Evolutionary conservation across 768 basidiomycete species (phyloP).

Genomic region (Termitomyces sp.): DNA sequence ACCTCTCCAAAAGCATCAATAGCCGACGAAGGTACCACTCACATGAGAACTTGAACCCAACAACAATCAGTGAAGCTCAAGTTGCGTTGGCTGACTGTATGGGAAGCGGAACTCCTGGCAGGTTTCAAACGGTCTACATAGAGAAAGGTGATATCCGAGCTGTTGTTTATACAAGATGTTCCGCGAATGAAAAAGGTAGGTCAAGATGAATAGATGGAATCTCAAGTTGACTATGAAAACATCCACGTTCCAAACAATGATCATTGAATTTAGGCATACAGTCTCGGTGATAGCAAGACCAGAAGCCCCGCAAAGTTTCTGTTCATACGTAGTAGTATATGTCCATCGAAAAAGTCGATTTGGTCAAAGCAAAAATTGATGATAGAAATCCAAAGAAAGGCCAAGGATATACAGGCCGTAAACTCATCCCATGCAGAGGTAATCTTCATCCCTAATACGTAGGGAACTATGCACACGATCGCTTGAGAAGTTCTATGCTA

Average conservation of each 20-base stretch:
- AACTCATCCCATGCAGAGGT: neutral
- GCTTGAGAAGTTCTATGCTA: neutral
- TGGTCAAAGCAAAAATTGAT: neutral
- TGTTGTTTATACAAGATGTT: neutral
- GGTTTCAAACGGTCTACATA: neutral
- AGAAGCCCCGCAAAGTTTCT: neutral
- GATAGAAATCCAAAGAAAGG: neutral
- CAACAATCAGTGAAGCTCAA: neutral
- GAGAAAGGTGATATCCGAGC: neutral
- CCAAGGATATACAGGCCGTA: neutral
- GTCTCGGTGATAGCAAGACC: neutral
- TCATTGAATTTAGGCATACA: neutral
- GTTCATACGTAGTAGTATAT: neutral
- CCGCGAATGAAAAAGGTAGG: neutral
- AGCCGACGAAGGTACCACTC: neutral
- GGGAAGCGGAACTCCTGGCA: neutral
- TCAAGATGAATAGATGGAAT: neutral
- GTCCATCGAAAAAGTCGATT: neutral
- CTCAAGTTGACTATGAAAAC: neutral
- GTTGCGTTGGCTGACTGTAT: neutral
- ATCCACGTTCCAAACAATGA: neutral
- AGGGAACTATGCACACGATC: neutral
- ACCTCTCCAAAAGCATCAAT: neutral
- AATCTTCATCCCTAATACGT: neutral
- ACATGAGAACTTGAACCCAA: neutral